Percentiles rank a stretch among this genome's conserved stretches.
Evolutionary conservation across 176 grass and related monocot species (phyloP).

Genomic region (Oryza brachyantha): DNA sequence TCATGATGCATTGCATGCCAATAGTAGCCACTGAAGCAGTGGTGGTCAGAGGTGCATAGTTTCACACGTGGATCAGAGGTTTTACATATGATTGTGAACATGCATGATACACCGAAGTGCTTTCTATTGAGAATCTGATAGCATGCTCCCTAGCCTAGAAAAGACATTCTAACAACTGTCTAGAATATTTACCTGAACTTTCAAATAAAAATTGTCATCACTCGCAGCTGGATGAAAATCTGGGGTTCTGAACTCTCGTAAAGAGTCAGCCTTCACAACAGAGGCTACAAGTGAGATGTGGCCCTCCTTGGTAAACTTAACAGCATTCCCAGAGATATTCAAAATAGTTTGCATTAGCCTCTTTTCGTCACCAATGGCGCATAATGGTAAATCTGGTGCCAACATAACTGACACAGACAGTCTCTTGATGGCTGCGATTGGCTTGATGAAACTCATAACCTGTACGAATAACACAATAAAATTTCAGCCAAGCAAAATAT

Average conservation of each 20-base stretch:
- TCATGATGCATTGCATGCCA: constrained; percentile 3
- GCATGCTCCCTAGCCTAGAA: background rate
- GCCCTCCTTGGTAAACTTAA: constrained; percentile 97
- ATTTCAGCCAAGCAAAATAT: constrained; percentile 25
- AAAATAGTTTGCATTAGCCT: constrained; percentile 92
- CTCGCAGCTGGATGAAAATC: constrained; percentile 67
- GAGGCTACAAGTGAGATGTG: constrained; percentile 76
- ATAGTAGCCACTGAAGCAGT: background rate
- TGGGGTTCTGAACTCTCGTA: constrained; percentile 70
- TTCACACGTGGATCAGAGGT: background rate
- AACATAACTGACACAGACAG: constrained; percentile 70
- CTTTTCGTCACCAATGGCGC: constrained; percentile 84
- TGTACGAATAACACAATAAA: constrained; percentile 18
- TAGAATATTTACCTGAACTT: constrained; percentile 79
- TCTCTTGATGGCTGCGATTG: constrained; percentile 74
- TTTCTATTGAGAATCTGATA: background rate
- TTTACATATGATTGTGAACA: background rate
- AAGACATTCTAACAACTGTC: constrained; percentile 15
- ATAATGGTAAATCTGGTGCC: constrained; percentile 79
- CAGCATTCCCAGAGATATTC: constrained; percentile 88
- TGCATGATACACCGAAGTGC: background rate
- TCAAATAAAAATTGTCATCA: constrained; percentile 84
- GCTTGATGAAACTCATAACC: constrained; percentile 75
- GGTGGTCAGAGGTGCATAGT: background rate
- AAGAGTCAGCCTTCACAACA: constrained; percentile 66